Evolutionary conservation across 352 stramenopile species (phyloP).

Genomic region (Pythium periplocum): DNA sequence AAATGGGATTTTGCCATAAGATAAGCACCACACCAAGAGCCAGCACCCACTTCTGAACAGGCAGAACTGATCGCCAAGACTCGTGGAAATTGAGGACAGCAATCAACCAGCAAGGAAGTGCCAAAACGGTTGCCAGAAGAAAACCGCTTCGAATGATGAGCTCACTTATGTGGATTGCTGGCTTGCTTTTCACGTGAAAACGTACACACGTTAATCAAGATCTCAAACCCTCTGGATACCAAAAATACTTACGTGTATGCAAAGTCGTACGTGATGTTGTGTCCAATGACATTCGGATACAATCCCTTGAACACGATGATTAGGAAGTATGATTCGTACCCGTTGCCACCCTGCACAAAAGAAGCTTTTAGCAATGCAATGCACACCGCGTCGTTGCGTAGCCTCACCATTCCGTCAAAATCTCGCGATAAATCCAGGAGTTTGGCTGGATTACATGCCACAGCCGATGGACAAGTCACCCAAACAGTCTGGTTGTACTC

Average conservation of each 20-base stretch:
- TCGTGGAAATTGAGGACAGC: slow-evolving; percentile 50
- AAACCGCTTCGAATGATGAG: slow-evolving; percentile 54
- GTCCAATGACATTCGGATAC: slow-evolving; percentile 74
- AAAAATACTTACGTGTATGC: slow-evolving; percentile 63
- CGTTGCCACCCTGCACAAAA: slow-evolving; percentile 39
- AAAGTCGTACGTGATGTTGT: slow-evolving; percentile 67
- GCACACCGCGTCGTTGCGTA: too few species aligned
- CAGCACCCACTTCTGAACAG: slow-evolving; percentile 70
- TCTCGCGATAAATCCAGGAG: slow-evolving; percentile 74
- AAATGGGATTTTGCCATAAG: slow-evolving; percentile 83
- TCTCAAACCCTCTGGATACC: neutral
- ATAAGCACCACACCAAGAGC: slow-evolving; percentile 63
- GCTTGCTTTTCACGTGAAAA: slow-evolving; percentile 33
- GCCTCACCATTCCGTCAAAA: slow-evolving; percentile 26
- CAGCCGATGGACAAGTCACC: slow-evolving; percentile 44
- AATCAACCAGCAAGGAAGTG: slow-evolving; percentile 70
- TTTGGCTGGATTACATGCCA: slow-evolving; percentile 38
- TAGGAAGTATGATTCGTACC: slow-evolving; percentile 57
- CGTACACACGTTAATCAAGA: neutral
- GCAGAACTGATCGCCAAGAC: slow-evolving; percentile 46
- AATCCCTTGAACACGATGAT: slow-evolving; percentile 57
- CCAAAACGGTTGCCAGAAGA: slow-evolving; percentile 53
- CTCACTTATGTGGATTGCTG: slow-evolving; percentile 61
- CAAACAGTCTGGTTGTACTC: slow-evolving; percentile 76
- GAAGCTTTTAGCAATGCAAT: too few species aligned